Conservation (phyloP, 345 rosid species). For the Eucalyptus pauciflora region DNA sequence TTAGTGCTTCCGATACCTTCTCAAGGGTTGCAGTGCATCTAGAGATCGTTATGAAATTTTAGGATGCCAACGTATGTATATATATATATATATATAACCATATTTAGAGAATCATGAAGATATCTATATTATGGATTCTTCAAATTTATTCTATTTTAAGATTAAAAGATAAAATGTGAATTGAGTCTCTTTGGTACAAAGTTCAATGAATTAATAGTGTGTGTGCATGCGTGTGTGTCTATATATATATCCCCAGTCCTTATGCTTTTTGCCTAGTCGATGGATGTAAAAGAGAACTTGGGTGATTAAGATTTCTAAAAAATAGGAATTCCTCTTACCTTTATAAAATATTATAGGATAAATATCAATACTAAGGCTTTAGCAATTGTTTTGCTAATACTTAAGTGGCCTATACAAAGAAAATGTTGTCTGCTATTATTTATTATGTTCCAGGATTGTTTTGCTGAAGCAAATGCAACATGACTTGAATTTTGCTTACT, state of each 20-base stretch:
- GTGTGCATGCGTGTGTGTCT: rapidly evolving
- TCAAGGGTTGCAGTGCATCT: no score
- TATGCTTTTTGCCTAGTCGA: not conserved
- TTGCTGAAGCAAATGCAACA: not conserved
- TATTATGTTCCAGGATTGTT: not conserved
- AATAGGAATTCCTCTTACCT: not conserved
- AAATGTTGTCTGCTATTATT: not conserved
- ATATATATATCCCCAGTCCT: not conserved
- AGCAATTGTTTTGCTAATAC: not conserved
- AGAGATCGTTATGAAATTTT: no score
- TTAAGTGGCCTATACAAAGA: not conserved
- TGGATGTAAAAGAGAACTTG: not conserved
- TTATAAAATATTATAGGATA: not conserved
- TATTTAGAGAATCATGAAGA: not conserved
- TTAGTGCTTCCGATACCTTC: no score
- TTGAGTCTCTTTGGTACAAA: not conserved
- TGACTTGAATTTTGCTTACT: not conserved
- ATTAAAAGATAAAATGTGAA: not conserved
- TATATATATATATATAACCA: not conserved
- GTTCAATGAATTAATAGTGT: not conserved
- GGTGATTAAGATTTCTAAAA: not conserved
- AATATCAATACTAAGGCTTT: not conserved
- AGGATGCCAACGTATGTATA: no score
- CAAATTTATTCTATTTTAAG: not conserved
- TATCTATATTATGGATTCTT: not conserved